Evolutionary conservation across 1,284 basidiomycete genomes (phyloP), one percentile per base, ranked within the genome.

Genomic region (Sporisorium graminicola): DNA sequence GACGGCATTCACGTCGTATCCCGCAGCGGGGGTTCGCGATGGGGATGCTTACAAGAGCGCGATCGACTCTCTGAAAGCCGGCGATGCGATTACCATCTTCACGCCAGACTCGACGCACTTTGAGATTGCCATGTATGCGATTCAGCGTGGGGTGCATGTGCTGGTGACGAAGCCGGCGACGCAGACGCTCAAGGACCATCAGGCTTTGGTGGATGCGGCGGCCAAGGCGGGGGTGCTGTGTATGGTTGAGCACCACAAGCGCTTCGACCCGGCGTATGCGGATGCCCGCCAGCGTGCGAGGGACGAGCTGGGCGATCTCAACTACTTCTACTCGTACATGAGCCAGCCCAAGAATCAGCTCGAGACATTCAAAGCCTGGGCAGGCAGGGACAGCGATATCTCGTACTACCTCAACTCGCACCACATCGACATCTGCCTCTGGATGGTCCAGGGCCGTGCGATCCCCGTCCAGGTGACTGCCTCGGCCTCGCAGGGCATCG

Each of bases 331-430:
- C 84, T 82, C 82, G 35, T 78, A 88, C 86, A 97, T 97, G 94
- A 94, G 92, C 81, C 94, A 96, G 86, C 94, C 94, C 52, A 97
- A 97, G 88, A 92, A 90, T 83, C 94, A 97, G 87, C 89, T 97
- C 29, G 93, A 94, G 86, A 95, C 94, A 0, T 96, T 95, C 90
- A 91, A 91, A 70, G 92, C 92, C 20, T 96, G 94, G 94, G 94
- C 94, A 9, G 94, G 94, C 24, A 93, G 92, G 86, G 94, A 95
- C 84, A 93, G 92, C 51, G 70, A 74, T 50, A 71, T 77, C 73
- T 82, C 82, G 74, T 96, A 95, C 87, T 96, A 97, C 86, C 91
- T 96, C 76, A 95, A 94, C 72, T 94, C 93, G 33, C 94, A 95
- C 86, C 94, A 96, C 86, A 92, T 95, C 64, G 86, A 87, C 55